Evolutionary conservation across 768 basidiomycete species (phyloP).

Genomic region (Xerocomellus intermedius): DNA sequence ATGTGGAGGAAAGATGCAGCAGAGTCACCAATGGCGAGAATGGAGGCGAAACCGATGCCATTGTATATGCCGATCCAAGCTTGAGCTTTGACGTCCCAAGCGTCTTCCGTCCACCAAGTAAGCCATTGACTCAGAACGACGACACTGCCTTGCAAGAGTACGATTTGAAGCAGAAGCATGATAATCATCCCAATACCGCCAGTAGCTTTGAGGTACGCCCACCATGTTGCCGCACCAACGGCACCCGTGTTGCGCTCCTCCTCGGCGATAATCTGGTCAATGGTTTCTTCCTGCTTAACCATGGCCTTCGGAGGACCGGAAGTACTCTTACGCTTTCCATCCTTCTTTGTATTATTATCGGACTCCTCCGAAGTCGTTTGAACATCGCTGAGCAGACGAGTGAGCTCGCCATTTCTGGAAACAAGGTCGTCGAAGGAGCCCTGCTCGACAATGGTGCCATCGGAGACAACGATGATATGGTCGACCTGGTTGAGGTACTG

Average conservation of each 20-base stretch:
- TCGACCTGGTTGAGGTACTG: slow-evolving; percentile 38
- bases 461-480: slow-evolving; percentile 45
- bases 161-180: slow-evolving; percentile 18
- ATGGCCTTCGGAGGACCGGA: slow-evolving; percentile 5
- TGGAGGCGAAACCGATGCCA: slow-evolving; percentile 23
- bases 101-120: slow-evolving; percentile 31
- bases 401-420: slow-evolving; percentile 25
- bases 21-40: slow-evolving; percentile 18
- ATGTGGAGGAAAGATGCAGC: not conserved
- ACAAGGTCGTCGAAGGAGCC: slow-evolving; percentile 44
- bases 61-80: slow-evolving; percentile 32
- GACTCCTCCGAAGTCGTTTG: slow-evolving; percentile 7
- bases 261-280: slow-evolving; percentile 18
- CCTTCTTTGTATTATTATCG: slow-evolving; percentile 5
- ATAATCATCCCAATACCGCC: slow-evolving; percentile 22
- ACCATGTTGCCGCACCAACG: slow-evolving; percentile 28
- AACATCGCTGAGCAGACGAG: slow-evolving; percentile 24
- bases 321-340: slow-evolving; percentile 23
- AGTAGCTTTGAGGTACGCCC: slow-evolving; percentile 32
- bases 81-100: slow-evolving; percentile 21
- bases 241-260: slow-evolving; percentile 26
- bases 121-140: slow-evolving; percentile 30
- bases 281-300: slow-evolving; percentile 9
- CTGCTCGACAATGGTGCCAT: slow-evolving; percentile 45
- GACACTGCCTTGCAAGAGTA: slow-evolving; percentile 25